Conservation (phyloP, 768 basidiomycete genomes). For the Amanita fuliginea region DNA sequence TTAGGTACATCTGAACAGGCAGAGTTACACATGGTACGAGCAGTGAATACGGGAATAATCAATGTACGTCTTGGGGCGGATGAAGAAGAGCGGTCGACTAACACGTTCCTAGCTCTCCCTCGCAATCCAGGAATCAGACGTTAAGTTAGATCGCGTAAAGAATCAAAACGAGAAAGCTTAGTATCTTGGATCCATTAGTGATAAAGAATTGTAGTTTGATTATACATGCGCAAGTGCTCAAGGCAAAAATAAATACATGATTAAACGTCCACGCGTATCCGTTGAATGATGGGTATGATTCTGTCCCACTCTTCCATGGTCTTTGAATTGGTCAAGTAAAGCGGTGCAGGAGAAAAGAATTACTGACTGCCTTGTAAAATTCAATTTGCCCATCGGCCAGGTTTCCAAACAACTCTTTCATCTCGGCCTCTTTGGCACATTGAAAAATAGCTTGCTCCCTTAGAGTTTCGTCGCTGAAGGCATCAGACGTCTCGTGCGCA, state of each 20-base stretch:
- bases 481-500: slow-evolving; percentile 91
- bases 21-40: slow-evolving; percentile 65
- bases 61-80: slow-evolving; percentile 34
- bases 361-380: slow-evolving; percentile 71
- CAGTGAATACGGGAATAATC: slow-evolving; percentile 76
- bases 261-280: slow-evolving; percentile 88
- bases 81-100: not conserved
- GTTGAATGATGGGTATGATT: slow-evolving; percentile 87
- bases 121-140: slow-evolving; percentile 70
- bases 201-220: not conserved
- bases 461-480: slow-evolving; percentile 92
- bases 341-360: slow-evolving; percentile 2
- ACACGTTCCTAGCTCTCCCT: slow-evolving; percentile 40
- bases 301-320: slow-evolving; percentile 97
- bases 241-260: slow-evolving; percentile 9
- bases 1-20: slow-evolving; percentile 50
- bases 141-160: slow-evolving; percentile 41
- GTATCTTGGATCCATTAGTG: not conserved
- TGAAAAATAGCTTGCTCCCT: slow-evolving; percentile 89
- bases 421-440: slow-evolving; percentile 83
- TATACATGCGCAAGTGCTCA: slow-evolving; percentile 14
- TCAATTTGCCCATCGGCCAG: slow-evolving; percentile 94
- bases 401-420: slow-evolving; percentile 89
- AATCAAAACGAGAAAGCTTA: not conserved
- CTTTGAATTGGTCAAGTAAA: slow-evolving; percentile 22